These are phyloP conservation scores for Yarrowia divulgata DNA, from an alignment of 805 yeast species.

Conservation along the genomic window DNA sequence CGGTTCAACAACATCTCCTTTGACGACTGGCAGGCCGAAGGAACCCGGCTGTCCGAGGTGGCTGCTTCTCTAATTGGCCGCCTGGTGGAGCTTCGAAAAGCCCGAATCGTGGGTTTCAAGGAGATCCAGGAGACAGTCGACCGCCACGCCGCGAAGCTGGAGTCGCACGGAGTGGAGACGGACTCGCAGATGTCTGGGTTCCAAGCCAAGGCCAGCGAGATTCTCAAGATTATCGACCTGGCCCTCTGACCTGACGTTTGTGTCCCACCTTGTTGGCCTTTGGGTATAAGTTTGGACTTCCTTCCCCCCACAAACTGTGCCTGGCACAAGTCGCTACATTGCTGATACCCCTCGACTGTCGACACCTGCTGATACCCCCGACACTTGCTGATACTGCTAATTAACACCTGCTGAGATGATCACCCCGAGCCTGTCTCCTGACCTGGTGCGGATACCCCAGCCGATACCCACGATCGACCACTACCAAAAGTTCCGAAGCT, in stretches of 20 bases:
- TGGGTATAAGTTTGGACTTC: not conserved
- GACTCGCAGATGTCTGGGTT: constrained; percentile 29
- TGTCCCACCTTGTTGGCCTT: constrained; percentile 1
- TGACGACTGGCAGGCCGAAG: constrained; percentile 37
- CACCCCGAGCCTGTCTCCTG: not conserved
- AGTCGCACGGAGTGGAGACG: constrained; percentile 28
- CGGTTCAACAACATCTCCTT: constrained; percentile 33
- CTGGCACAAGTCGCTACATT: constrained; percentile 8
- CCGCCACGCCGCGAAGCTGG: constrained; percentile 26
- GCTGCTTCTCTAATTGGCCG: constrained; percentile 12
- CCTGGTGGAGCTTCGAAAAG: constrained; percentile 52
- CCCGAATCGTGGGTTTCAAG: constrained; percentile 50
- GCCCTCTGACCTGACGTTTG: not conserved
- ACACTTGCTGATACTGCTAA: not conserved
- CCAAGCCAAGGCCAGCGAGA: constrained; percentile 37
- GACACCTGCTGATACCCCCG: constrained; percentile 1
- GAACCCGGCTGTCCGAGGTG: constrained; percentile 7
- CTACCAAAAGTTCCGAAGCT: constrained; percentile 13
- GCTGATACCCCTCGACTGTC: not conserved
- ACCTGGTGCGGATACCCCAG: constrained; percentile 24
- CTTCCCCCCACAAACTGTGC: not conserved
- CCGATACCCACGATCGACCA: constrained; percentile 36
- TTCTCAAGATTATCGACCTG: constrained; percentile 24
- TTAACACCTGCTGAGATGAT: not conserved
- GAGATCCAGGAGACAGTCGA: constrained; percentile 44